Base-by-base conservation (phyloP, 495 filamentous ascomycete species). In the Cercophora sp. region DNA sequence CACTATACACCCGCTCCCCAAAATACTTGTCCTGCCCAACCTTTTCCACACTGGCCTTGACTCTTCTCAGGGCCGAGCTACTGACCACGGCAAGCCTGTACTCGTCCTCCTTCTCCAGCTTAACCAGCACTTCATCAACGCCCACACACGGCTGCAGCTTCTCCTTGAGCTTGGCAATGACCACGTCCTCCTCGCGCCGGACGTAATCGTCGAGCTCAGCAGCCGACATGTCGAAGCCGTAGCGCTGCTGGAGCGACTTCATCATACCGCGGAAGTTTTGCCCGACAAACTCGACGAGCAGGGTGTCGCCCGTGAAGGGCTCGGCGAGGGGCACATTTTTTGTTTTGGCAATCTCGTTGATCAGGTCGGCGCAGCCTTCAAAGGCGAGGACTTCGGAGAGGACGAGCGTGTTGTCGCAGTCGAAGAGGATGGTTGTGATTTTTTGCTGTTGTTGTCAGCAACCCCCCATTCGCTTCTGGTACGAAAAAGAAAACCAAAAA, bases 341-440 rank as follows among this genome's bases (percentile, higher is more conserved):
- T 61, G 80, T 78, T 57, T 78, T 75, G 59, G 93, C 79, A 69
- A 96, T 88, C 71, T 93, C 83, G 77, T 96, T 96, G 75, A 89
- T 84, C 62, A 96, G 79, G 57, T 93, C 87, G 61, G 91, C 87
- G 72, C 91, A 96, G 52, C 89, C 91, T 74, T 93, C 90, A 71
- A 96, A 96, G 70, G 91, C 91, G 63, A 96, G 78, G 57, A 81
- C 82, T 74, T 96, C 91, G 53, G 89, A 94, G 63, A 94, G 84
- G 73, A 91, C 88, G 62, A 96, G 88, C 48, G 91, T 96, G 79
- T 96, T 96, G 83, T 96, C 91, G 77, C 91, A 96, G 75, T 96
- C 91, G 73, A 96, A 85, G 70, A 96, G 88, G 72, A 96, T 52
- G 52, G 69, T 70, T 32, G 56, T 67, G 60, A 71, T 67, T 65